A percentile compares a stretch with the other conserved stretches of the same genome.
phyloP scores from a whole-genome alignment of 306 rosid genomes.

The Hippophae rhamnoides region DNA sequence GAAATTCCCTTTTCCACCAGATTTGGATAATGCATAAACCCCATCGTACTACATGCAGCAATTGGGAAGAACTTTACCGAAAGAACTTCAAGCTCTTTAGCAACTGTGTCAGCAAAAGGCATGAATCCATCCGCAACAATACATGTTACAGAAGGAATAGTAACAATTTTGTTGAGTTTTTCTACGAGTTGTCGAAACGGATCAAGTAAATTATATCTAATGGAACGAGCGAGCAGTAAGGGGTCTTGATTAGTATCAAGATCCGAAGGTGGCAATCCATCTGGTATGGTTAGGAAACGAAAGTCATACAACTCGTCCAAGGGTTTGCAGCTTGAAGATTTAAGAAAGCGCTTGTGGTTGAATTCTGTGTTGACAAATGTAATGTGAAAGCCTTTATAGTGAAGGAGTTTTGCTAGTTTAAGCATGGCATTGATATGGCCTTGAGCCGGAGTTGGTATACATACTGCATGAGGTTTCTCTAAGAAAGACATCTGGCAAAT shows the following conservation, averaged over 20 bases:
- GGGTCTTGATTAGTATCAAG: constrained; percentile 38
- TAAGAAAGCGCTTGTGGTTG: constrained; percentile 23
- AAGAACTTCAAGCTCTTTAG: constrained; percentile 31
- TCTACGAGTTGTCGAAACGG: constrained; percentile 34
- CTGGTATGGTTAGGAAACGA: constrained; percentile 30
- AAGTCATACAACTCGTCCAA: constrained; percentile 21
- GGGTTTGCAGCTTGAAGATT: constrained; percentile 20
- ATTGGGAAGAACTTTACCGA: constrained; percentile 38
- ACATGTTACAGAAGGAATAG: constrained; percentile 34
- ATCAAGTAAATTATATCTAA: constrained; percentile 15
- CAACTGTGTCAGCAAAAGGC: constrained; percentile 41
- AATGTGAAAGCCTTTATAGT: constrained; percentile 23
- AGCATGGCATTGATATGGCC: constrained; percentile 32
- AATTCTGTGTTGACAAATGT: constrained; percentile 30
- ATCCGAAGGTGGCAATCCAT: constrained; percentile 45
- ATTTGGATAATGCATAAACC: constrained; percentile 17
- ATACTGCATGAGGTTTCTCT: too few relatives aligned
- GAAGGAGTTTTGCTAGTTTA: constrained; percentile 26
- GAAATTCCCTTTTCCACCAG: constrained; percentile 22
- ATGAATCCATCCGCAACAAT: constrained; percentile 35
- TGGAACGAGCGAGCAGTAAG: constrained; percentile 29
- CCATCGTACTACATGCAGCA: constrained; percentile 46
- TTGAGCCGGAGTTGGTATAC: constrained; percentile 27
- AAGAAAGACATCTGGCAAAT: too few relatives aligned
- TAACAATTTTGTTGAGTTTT: constrained; percentile 17